Conservation (phyloP, 768 basidiomycete genomes). For the Amanita rimosa region DNA sequence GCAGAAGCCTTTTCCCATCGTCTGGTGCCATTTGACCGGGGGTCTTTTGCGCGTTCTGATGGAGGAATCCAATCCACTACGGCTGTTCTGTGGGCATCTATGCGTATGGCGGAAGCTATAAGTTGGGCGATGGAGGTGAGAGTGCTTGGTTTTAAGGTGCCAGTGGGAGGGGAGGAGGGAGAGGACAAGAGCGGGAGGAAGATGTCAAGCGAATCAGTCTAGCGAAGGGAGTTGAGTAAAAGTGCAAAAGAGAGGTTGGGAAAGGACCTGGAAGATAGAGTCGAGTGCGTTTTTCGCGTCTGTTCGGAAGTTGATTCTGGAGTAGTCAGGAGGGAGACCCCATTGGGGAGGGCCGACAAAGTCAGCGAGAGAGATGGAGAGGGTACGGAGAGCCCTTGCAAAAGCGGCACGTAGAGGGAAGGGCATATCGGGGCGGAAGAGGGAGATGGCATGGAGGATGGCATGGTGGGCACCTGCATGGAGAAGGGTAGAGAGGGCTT, state of each 20-base stretch:
- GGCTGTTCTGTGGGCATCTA: slow-evolving; percentile 32
- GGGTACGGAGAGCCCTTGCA: slow-evolving; percentile 48
- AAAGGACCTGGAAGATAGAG: slow-evolving; percentile 46
- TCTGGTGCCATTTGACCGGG: slow-evolving; percentile 38
- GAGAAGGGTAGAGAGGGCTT: slow-evolving; percentile 51
- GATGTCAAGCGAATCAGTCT: slow-evolving; percentile 54
- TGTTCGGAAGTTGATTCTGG: slow-evolving; percentile 20
- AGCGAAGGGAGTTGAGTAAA: not conserved
- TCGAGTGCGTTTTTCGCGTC: slow-evolving; percentile 50
- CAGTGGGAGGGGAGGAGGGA: slow-evolving; percentile 10
- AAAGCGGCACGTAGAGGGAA: slow-evolving; percentile 41
- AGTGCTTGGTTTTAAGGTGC: no score
- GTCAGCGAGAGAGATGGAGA: slow-evolving; percentile 52
- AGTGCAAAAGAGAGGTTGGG: not conserved
- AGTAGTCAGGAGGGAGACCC: slow-evolving; percentile 40
- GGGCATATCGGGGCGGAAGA: slow-evolving; percentile 26
- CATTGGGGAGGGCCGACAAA: slow-evolving; percentile 60
- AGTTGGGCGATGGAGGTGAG: slow-evolving; percentile 48
- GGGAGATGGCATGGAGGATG: slow-evolving; percentile 51
- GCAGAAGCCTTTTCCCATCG: slow-evolving; percentile 64
- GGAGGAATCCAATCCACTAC: slow-evolving; percentile 57
- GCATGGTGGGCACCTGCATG: slow-evolving; percentile 45
- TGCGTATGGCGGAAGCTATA: slow-evolving; percentile 40
- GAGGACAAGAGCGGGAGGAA: slow-evolving; percentile 51
- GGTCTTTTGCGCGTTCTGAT: slow-evolving; percentile 31